Evolutionary conservation across 352 stramenopile genomes (phyloP), one percentile per base, ranked within the genome.

Genomic region (Bremia lactucae): DNA sequence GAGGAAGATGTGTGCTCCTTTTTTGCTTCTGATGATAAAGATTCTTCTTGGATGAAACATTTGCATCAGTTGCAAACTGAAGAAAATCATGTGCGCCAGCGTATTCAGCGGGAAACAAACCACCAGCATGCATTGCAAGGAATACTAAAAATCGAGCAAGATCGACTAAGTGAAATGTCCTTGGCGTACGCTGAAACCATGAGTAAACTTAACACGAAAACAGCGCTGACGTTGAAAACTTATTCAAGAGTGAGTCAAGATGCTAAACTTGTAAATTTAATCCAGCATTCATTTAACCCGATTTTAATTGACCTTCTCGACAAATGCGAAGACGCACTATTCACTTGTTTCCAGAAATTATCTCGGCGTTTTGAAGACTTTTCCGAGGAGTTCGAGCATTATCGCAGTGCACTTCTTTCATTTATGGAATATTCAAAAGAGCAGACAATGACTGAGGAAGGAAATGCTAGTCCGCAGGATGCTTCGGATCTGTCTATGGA

Each of bases 351-450:
- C 28, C 59, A 52, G 13, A 83, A 77, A 44, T 38, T 91, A 20
- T 68, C 70, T 1, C 34, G 55, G 11, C 76, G 79, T 3, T 86
- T 83, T 23, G 65, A 73, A 20, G 74, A 88, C 23, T 89, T 91
- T 35, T 58, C 68, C 31, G 59, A 83, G 40, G 79, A 91, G 31
- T 91, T 86, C 24, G 64, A 73, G 19, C 89, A 91, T 50, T 91
- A 91, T 24, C 68, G 61, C 10, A 68, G 65, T 29, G 72, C 72
- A 10, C 36, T 91, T 21, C 46, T 75, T 19, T 67, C 49, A 22
- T 61, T 89, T 10, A 63, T 54, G 7, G 53, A 62, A 16, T 44
- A 43, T 18, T n/a, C 35, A 37, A 31, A 16, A 13, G 37, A 55
- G 7, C 14, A 54, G 1, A 25, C 55, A 16, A 52, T 48, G 28